phyloP scores from a whole-genome alignment of 805 yeast species.

The Kluyveromyces wickerhamii region DNA sequence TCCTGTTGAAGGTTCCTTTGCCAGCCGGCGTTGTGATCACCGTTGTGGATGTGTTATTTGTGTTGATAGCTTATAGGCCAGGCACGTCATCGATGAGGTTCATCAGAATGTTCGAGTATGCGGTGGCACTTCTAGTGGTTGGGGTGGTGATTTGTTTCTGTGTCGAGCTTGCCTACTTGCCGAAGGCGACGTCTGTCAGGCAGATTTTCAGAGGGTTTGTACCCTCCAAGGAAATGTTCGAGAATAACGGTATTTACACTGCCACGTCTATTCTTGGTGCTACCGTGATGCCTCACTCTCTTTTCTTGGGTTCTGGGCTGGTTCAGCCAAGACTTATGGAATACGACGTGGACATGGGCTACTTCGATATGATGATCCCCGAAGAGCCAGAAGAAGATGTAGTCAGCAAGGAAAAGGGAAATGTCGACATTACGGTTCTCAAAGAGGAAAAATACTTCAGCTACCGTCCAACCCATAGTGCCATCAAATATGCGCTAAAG shows the following conservation, averaged over 20 bases:
- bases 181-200: conserved; percentile 35
- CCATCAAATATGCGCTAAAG: conserved; percentile 63
- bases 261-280: conserved; percentile 85
- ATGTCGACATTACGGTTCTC: conserved; percentile 16
- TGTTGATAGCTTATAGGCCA: conserved; percentile 71
- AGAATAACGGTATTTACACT: conserved; percentile 58
- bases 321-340: conserved; percentile 80
- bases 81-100: conserved; percentile 66
- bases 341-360: conserved; percentile 55
- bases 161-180: conserved; percentile 57
- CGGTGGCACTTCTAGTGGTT: conserved; percentile 63
- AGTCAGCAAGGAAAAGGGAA: conserved; percentile 6
- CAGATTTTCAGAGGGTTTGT: conserved; percentile 59
- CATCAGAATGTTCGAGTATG: conserved; percentile 64
- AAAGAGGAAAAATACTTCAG: conserved; percentile 35
- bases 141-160: conserved; percentile 75
- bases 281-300: conserved; percentile 89
- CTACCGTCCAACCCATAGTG: conserved; percentile 65
- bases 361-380: conserved; percentile 29
- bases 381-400: conserved; percentile 8
- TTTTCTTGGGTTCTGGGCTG: conserved; percentile 77
- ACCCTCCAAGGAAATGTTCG: conserved; percentile 45
- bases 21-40: conserved; percentile 74
- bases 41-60: conserved; percentile 69
- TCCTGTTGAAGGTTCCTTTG: conserved; percentile 66